Percentiles rank a stretch among this genome's conserved stretches.
Conservation (phyloP, 1,284 basidiomycete genomes). For the Hypsizygus ulmarius region DNA sequence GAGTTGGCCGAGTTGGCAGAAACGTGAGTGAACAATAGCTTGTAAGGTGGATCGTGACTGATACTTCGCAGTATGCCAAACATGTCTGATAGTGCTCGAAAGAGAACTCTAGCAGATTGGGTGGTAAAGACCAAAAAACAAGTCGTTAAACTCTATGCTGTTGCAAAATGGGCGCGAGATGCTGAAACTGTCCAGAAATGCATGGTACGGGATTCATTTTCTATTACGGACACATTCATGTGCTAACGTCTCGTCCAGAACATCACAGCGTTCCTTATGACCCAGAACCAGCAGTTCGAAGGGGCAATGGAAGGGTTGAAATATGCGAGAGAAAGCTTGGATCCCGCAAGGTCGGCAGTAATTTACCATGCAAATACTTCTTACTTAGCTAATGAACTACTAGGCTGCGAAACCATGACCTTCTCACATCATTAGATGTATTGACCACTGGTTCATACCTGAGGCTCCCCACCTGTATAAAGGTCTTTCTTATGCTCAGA, state of each 20-base stretch:
- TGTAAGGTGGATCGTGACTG: not conserved
- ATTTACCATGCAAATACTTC: constrained; percentile 11
- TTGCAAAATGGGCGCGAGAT: constrained; percentile 81
- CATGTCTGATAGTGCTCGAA: constrained; percentile 79
- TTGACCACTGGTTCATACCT: constrained; percentile 81
- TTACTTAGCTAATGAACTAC: not conserved
- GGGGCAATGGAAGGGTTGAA: constrained; percentile 63
- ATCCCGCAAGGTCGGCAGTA: constrained; percentile 56
- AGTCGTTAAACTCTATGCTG: constrained; percentile 84
- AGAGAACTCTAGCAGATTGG: constrained; percentile 82
- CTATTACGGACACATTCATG: not conserved
- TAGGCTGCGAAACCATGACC: constrained; percentile 85
- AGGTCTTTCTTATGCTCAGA: constrained; percentile 46
- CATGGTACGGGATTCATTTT: constrained; percentile 52
- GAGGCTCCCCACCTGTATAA: constrained; percentile 74
- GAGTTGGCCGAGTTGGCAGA: constrained; percentile 83
- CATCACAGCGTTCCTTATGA: constrained; percentile 79
- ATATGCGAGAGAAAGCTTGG: constrained; percentile 63
- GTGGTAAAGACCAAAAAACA: constrained; percentile 87
- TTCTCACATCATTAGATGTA: constrained; percentile 86
- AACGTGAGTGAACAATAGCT: constrained; percentile 56
- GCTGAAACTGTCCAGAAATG: constrained; percentile 79
- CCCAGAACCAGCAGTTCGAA: constrained; percentile 82
- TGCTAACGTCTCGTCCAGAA: constrained; percentile 46
- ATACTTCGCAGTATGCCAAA: constrained; percentile 65